Percentiles rank a stretch among this genome's conserved stretches.
These are phyloP conservation scores for Cyphellophora attinorum DNA, from an alignment of 2,329 filamentous ascomycete species.

Conservation along the genomic window DNA sequence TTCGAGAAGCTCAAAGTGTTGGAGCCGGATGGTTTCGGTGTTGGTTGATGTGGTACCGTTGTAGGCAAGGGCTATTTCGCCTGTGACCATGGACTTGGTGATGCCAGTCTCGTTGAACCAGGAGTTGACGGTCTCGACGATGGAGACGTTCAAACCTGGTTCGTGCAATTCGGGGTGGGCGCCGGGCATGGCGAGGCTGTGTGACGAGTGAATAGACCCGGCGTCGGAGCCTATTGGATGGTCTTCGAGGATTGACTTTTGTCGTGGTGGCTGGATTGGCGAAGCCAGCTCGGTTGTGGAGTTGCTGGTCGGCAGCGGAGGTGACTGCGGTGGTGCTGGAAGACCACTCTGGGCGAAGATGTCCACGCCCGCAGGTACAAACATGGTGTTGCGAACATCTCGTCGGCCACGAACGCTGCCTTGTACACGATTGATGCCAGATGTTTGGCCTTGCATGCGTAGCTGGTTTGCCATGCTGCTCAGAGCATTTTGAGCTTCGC, in stretches of 20 bases:
- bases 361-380: constrained; percentile 47
- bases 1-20: constrained; percentile 80
- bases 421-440: constrained; percentile 53
- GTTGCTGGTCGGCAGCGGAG: constrained; percentile 23
- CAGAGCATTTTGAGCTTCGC: constrained; percentile 38
- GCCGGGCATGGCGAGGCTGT: constrained; percentile 56
- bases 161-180: constrained; percentile 74
- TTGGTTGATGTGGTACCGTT: constrained; percentile 44
- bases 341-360: constrained; percentile 6
- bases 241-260: constrained; percentile 48
- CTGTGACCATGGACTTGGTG: constrained; percentile 64
- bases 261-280: constrained; percentile 26
- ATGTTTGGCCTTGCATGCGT: constrained; percentile 36
- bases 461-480: constrained; percentile 40
- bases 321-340: constrained; percentile 16
- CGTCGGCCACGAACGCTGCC: constrained; percentile 79
- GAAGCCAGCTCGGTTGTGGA: constrained; percentile 18
- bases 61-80: constrained; percentile 82
- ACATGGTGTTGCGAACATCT: constrained; percentile 86
- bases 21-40: constrained; percentile 64
- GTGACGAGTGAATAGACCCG: constrained; percentile 81
- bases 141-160: constrained; percentile 74
- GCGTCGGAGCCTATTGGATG: constrained; percentile 66
- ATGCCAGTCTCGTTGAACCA: constrained; percentile 67
- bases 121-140: constrained; percentile 85